Evolutionary conservation across 805 yeast genomes (phyloP), one percentile per base, ranked within the genome.

Genomic region (Saccharomycopsis javanensis): DNA sequence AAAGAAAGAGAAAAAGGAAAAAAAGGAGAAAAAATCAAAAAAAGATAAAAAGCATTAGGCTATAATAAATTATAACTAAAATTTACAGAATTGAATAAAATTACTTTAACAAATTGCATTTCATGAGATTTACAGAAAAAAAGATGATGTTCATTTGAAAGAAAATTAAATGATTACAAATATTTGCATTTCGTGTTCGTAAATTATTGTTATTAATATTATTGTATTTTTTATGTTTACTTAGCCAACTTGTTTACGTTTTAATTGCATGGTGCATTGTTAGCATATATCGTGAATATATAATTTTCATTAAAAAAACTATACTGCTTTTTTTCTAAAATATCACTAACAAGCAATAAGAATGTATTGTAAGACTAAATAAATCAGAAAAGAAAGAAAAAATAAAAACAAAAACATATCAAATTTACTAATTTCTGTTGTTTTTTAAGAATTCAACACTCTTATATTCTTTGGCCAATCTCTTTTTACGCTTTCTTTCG

Each of bases 401-500:
- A n/a, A n/a, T n/a, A n/a, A n/a, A n/a, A n/a, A n/a, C n/a, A n/a
- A n/a, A n/a, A n/a, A n/a, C n/a, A n/a, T n/a, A 15, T 25, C 3
- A 5, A 16, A 7, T 18, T 5, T 11, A 16, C 23, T 20, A 45
- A 45, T 50, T 48, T 50, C 51, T 31, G 37, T 59, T 59, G 11
- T 55, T 56, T 31, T 60, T 60, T 54, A 60, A 60, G 52, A 75
- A 75, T 59, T 74, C 78, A 63, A 76, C 68, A 64, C 73, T 75
- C 61, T 68, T 77, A 76, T 89, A 84, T 70, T 88, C 95, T 71
- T 83, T 81, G 68, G 96, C 91, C 71, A 83, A 75, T 73, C 83
- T 81, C 78, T 81, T 85, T 86, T 84, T 87, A 69, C 92, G 81
- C 82, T 84, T 90, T 72, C 92, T 82, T 72, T 86, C 94, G 81